These are phyloP conservation scores for Tardiomyces digboiensis DNA, from an alignment of 1,139 yeast species.

Conservation along the genomic window DNA sequence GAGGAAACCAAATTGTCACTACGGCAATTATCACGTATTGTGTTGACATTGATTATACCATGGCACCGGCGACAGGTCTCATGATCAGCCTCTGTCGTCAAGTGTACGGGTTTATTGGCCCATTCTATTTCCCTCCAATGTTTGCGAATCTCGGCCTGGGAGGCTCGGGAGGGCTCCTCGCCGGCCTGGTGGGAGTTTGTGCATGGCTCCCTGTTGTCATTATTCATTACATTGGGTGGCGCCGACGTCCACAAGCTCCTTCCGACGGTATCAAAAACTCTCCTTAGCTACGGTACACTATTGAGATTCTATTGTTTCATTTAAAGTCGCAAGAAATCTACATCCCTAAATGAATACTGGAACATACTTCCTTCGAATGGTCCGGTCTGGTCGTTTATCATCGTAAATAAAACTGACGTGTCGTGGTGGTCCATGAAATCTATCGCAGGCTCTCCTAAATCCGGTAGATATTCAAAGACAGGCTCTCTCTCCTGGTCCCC, in stretches of 20 bases:
- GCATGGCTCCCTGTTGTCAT: background rate
- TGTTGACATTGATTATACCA: slow-evolving; percentile 10
- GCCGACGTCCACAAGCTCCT: background rate
- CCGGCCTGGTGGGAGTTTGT: background rate
- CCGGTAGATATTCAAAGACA: slow-evolving; percentile 7
- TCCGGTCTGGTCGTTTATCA: slow-evolving; percentile 7
- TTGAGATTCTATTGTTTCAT: no score
- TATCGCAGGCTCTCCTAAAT: slow-evolving; percentile 4
- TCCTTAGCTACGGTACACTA: no score
- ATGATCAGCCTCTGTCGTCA: slow-evolving; percentile 15
- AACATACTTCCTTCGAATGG: slow-evolving; percentile 3
- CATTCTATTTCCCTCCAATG: slow-evolving; percentile 24
- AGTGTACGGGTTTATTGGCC: slow-evolving; percentile 20
- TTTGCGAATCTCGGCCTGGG: slow-evolving; percentile 13
- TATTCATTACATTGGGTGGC: background rate
- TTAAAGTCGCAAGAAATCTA: background rate
- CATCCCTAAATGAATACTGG: background rate
- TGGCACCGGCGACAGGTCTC: slow-evolving; percentile 17
- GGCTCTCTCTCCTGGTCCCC: slow-evolving; percentile 4
- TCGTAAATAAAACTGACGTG: slow-evolving; percentile 5
- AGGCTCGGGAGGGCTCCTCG: slow-evolving; percentile 10
- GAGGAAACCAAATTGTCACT: slow-evolving; percentile 22
- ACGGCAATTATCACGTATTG: slow-evolving; percentile 20
- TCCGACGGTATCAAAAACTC: no score
- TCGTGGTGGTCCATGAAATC: slow-evolving; percentile 5